These are phyloP conservation scores for Camelina laxa DNA, from an alignment of 345 rosid species.

Conservation along the genomic window DNA sequence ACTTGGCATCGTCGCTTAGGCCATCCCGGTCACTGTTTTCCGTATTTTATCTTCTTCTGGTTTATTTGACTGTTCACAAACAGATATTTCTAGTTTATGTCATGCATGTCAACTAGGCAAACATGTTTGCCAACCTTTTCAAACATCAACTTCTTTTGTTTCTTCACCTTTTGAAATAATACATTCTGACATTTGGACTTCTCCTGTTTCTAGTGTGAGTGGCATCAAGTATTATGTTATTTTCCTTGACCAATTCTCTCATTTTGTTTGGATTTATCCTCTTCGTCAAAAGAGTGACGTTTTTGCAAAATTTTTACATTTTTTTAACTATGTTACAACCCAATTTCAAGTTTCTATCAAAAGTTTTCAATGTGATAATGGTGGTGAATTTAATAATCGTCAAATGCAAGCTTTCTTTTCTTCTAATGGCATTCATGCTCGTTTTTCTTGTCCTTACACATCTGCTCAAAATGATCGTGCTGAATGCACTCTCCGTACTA, in stretches of 20 bases:
- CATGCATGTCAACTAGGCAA: not conserved
- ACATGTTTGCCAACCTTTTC: not conserved
- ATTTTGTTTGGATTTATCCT: conserved; percentile 2
- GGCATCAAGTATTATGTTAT: not conserved
- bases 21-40: not conserved
- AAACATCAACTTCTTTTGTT: not conserved
- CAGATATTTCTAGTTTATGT: not conserved
- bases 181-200: not conserved
- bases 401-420: not conserved
- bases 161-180: not conserved
- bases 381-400: not conserved
- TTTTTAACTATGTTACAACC: not conserved
- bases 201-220: not conserved
- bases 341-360: not conserved
- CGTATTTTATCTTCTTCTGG: not conserved
- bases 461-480: not conserved
- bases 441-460: not conserved
- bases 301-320: not conserved
- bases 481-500: not conserved
- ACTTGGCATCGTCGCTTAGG: not conserved
- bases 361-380: not conserved
- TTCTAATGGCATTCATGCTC: not conserved
- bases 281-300: not conserved
- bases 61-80: not conserved
- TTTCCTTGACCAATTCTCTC: not conserved